Evolutionary conservation across 2,329 filamentous ascomycete species (phyloP), one percentile per base, ranked within the genome.

Genomic region (Didymellaceae sp.): DNA sequence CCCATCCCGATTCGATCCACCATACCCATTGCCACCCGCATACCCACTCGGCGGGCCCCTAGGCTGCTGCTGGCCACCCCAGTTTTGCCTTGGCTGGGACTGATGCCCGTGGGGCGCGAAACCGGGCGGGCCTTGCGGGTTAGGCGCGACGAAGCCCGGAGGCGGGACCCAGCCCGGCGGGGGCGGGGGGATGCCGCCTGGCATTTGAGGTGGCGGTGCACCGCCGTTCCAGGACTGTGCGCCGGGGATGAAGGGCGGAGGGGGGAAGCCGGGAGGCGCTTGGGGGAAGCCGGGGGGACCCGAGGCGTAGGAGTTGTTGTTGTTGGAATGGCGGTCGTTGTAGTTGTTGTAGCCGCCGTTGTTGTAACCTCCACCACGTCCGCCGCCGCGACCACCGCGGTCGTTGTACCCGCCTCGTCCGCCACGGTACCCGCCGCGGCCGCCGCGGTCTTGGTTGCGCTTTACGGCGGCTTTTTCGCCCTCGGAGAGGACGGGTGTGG

Each of bases 391-490:
- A 13, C 26, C 26, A 13, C 59, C 63, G 35, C 57, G 52, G 3
- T 57, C 60, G 17, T 63, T 52, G 25, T 65, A 28, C 5, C 41
- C 37, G 2, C 38, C 45, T 6, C 35, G 53, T 33, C 56, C 50
- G 33, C 32, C 59, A 45, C 54, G 35, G 45, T 77, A 73, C 35
- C 89, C 77, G 14, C 86, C 86, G 5, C 80, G 87, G 26, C 89
- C 89, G 10, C 89, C 88, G 63, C 85, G 85, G 44, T 90, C 90
- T 86, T 17, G 82, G 80, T 53, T 83, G 82, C 45, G 82, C 78
- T 25, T 87, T 78, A 68, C 88, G 86, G 44, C 82, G 81, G 67
- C 86, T 85, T 33, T 92, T 82, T 82, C 83, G 25, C 84, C 81
- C 49, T 89, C 88, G 20, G 43, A 60, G 1, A 99, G 82, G 8